A percentile compares a stretch with the other conserved stretches of the same genome.
Evolutionary conservation across 164 flowering plant genomes (phyloP).

Genomic region (Santalum album): DNA sequence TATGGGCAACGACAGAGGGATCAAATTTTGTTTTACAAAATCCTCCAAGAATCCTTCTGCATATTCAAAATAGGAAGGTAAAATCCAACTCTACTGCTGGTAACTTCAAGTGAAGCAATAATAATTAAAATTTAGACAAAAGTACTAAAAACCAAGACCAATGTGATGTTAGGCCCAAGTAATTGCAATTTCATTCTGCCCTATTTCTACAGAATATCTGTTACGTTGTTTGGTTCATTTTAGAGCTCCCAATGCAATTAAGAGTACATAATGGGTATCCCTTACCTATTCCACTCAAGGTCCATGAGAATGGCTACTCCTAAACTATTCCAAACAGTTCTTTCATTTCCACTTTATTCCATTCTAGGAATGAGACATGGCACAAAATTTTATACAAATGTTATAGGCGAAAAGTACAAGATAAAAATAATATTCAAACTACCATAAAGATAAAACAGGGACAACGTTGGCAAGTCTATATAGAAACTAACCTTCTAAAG

Average conservation of each 20-base stretch:
- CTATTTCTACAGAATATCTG: too few relatives aligned
- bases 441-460: background rate
- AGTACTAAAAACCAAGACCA: too few relatives aligned
- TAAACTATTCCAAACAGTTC: background rate
- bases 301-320: background rate
- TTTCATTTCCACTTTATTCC: too few relatives aligned
- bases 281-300: too few relatives aligned
- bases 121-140: too few relatives aligned
- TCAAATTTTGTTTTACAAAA: slow-evolving; percentile 62
- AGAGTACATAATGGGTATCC: background rate
- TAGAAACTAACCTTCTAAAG: slow-evolving; percentile 85
- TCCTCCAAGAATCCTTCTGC: slow-evolving; percentile 78
- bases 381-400: too few relatives aligned
- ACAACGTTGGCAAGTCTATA: slow-evolving; percentile 5
- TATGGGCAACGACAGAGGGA: slow-evolving; percentile 69
- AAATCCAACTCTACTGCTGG: background rate
- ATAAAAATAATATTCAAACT: background rate
- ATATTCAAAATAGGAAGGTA: background rate
- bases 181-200: too few relatives aligned
- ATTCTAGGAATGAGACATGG: too few relatives aligned
- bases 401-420: too few relatives aligned
- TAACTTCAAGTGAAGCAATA: background rate
- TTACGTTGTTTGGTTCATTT: too few relatives aligned
- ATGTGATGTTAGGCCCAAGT: too few relatives aligned
- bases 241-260: background rate